Conservation (phyloP, 2,329 filamentous ascomycete species). For the Colletotrichum tofieldiae region DNA sequence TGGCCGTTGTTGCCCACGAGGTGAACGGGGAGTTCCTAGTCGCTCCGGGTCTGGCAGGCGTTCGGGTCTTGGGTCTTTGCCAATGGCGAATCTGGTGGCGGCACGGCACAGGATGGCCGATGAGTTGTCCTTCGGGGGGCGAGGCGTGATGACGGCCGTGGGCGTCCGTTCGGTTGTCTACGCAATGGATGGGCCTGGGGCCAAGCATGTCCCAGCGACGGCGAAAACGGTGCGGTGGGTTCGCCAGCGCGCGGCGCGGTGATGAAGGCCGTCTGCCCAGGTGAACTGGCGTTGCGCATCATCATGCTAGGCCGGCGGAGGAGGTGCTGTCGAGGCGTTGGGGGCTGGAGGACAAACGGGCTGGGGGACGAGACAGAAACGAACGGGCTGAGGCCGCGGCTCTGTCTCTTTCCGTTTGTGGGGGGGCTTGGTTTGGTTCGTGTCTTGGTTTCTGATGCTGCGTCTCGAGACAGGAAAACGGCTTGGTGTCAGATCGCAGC, state of each 20-base stretch:
- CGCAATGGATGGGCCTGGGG: conserved; percentile 26
- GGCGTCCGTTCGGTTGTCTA: conserved; percentile 29
- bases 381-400: not conserved
- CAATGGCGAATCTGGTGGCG: conserved; percentile 22
- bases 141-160: conserved; percentile 10
- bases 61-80: conserved; percentile 11
- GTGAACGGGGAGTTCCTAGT: conserved; percentile 24
- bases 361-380: conserved; percentile 6
- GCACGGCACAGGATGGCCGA: conserved; percentile 25
- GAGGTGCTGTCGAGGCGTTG: not conserved
- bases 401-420: not conserved
- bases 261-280: not conserved
- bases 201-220: conserved; percentile 25
- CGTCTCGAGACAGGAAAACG: conserved; percentile 13
- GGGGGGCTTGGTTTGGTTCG: not conserved
- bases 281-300: not conserved
- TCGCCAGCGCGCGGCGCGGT: not conserved
- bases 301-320: not conserved
- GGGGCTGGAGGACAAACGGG: not conserved
- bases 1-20: not conserved
- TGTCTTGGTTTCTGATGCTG: conserved; percentile 5
- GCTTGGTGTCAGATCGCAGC: conserved; percentile 14
- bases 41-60: conserved; percentile 17
- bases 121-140: conserved; percentile 5
- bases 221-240: conserved; percentile 6